Base-by-base conservation (phyloP, 768 basidiomycete genomes). In the Kwoniella botswanensis region DNA sequence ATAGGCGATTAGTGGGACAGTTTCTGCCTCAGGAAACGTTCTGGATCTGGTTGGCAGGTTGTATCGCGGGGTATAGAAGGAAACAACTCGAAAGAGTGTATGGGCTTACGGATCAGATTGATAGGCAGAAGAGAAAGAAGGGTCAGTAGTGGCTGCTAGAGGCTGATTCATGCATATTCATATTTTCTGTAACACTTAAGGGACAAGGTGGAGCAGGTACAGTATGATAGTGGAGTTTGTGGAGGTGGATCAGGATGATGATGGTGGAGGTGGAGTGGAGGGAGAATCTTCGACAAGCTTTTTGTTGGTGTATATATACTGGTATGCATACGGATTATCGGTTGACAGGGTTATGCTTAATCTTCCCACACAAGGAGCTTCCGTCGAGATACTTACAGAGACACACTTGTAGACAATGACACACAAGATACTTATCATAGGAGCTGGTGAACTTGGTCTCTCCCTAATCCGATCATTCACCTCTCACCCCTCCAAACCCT, bases 1-100 rank as follows among this genome's bases (percentile, higher is more conserved):
- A 95, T 82, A 89, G 89, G 77, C 79, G 86, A 67, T 88, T 93
- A 22, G 93, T 96, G 4, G 90, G 88, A 13, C 93, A 93, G 91
- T 95, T 96, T 79, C 73, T 85, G 10, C 89, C 89, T 2, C 62
- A 85, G 17, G 67, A 82, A 42, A 78, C 76, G 0, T 68, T 62
- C 0, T 52, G 75, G 55, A 43, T 75, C 0, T 88, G 85, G 15
- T 46, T 82, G 2, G 72, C 86, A 65, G 78, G 88, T 69, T 73
- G 74, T 29, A 67, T 86, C 1, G 82, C 74, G 29, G 87, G 87
- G 0, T 79, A 79, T 71, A 85, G 84, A 71, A 71, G 73, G 9
- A 75, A 75, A 46, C 82, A 86, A 1, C 86, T 88, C 13, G 78
- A 82, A 55, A 59, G 85, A 12, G 84, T 89, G 9, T 89, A 84